Percentiles rank a stretch among this genome's conserved stretches.
These are phyloP conservation scores for Zopfia rhizophila DNA, from an alignment of 2,329 filamentous ascomycete genomes.

Conservation along the genomic window DNA sequence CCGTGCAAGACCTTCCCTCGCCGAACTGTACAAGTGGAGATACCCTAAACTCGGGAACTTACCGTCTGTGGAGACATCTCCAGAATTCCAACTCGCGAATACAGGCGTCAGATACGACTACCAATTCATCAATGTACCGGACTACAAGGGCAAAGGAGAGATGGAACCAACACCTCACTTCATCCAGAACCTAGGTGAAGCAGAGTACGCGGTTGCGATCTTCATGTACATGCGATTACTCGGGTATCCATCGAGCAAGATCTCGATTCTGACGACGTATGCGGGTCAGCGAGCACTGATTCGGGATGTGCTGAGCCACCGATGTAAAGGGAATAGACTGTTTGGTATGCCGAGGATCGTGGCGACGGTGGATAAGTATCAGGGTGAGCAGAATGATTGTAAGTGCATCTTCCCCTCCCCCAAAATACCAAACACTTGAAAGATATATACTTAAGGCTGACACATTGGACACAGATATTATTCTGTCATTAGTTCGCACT, in stretches of 20 bases:
- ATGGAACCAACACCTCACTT: conserved; percentile 92
- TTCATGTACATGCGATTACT: conserved; percentile 98
- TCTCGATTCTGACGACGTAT: conserved; percentile 92
- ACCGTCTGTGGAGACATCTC: conserved; percentile 73
- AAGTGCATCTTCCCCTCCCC: conserved; percentile 55
- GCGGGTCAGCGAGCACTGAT: conserved; percentile 91
- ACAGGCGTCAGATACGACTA: conserved; percentile 93
- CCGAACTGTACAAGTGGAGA: conserved; percentile 91
- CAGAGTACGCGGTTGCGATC: conserved; percentile 94
- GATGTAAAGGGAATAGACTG: conserved; percentile 82
- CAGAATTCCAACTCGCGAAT: conserved; percentile 84
- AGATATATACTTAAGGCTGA: no score
- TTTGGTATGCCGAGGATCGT: conserved; percentile 92
- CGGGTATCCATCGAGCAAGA: conserved; percentile 85
- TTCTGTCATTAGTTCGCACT: conserved; percentile 91
- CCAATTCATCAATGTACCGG: conserved; percentile 94
- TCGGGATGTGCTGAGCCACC: conserved; percentile 82
- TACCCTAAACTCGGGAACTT: conserved; percentile 85
- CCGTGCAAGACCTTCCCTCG: conserved; percentile 85
- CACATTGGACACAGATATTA: conserved; percentile 89
- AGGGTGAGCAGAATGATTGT: conserved; percentile 99
- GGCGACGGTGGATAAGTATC: conserved; percentile 97
- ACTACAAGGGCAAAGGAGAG: conserved; percentile 92
- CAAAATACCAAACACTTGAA: no score
- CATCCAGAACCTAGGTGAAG: conserved; percentile 95